These are phyloP conservation scores for Lentinula guzmanii DNA, from an alignment of 768 basidiomycete genomes.

Conservation along the genomic window DNA sequence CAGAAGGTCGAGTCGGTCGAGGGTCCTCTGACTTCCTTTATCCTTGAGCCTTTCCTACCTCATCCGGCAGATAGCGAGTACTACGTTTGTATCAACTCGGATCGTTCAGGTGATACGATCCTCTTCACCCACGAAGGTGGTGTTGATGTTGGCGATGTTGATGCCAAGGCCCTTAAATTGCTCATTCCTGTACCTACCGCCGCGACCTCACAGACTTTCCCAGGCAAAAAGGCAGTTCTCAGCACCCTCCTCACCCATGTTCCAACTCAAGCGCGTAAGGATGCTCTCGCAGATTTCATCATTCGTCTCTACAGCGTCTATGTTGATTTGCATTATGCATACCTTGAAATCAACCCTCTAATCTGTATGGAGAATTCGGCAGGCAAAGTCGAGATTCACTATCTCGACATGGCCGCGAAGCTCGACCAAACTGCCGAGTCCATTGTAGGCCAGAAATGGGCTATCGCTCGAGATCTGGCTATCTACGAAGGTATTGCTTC, in stretches of 20 bases:
- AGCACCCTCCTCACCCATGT: constrained; percentile 77
- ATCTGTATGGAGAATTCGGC: constrained; percentile 54
- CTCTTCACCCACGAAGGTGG: constrained; percentile 99
- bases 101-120: constrained; percentile 90
- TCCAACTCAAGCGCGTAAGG: constrained; percentile 69
- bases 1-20: constrained; percentile 91
- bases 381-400: constrained; percentile 77
- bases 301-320: constrained; percentile 94
- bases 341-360: constrained; percentile 99
- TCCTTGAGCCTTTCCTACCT: constrained; percentile 98
- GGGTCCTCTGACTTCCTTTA: constrained; percentile 96
- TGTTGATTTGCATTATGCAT: constrained; percentile 98
- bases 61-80: constrained; percentile 92
- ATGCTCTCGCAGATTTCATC: constrained; percentile 92
- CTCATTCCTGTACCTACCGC: constrained; percentile 62
- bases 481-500: constrained; percentile 48
- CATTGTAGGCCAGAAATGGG: constrained; percentile 98
- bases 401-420: constrained; percentile 99
- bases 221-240: constrained; percentile 72
- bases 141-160: constrained; percentile 98
- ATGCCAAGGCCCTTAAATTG: constrained; percentile 92
- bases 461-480: constrained; percentile 86
- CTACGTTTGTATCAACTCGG: constrained; percentile 97
- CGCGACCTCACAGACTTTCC: constrained; percentile 54
- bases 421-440: constrained; percentile 99